Conservation (phyloP, 805 yeast genomes). For the Metschnikowia cerradonensis region DNA sequence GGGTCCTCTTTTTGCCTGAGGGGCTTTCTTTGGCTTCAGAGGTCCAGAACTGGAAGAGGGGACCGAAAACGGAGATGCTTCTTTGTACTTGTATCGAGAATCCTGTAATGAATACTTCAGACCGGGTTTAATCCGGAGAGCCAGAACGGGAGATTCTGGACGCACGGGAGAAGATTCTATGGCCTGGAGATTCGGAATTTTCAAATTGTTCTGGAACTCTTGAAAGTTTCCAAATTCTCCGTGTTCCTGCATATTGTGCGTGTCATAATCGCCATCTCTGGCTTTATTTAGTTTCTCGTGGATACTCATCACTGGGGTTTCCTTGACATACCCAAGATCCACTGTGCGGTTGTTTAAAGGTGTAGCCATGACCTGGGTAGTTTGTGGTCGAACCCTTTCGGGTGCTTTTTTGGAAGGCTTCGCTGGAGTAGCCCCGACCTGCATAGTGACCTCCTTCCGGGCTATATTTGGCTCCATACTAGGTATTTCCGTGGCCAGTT, state of each 20-base stretch:
- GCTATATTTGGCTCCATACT: constrained; percentile 11
- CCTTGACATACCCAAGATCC: constrained; percentile 8
- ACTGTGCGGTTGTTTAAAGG: constrained; percentile 10
- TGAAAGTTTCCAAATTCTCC: no score
- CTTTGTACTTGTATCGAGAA: constrained; percentile 30
- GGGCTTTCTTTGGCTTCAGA: no score
- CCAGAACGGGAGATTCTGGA: constrained; percentile 3
- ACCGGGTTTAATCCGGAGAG: constrained; percentile 23
- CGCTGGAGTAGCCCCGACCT: constrained; percentile 30
- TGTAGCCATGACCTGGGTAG: constrained; percentile 15
- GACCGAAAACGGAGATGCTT: constrained; percentile 2
- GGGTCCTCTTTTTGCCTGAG: neutral
- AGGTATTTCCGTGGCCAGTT: constrained; percentile 20
- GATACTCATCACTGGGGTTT: constrained; percentile 8
- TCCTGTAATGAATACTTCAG: constrained; percentile 30
- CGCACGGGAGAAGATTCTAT: constrained; percentile 11
- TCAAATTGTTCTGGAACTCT: no score
- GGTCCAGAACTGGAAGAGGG: neutral
- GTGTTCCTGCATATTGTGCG: no score
- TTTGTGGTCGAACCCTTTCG: neutral
- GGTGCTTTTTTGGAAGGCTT: constrained; percentile 5
- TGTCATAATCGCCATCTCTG: neutral
- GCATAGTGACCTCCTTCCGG: constrained; percentile 4
- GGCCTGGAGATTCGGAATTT: neutral
- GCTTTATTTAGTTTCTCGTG: neutral